Evolutionary conservation across 2,329 filamentous ascomycete genomes (phyloP).

Genomic region (Penicillium crustosum): DNA sequence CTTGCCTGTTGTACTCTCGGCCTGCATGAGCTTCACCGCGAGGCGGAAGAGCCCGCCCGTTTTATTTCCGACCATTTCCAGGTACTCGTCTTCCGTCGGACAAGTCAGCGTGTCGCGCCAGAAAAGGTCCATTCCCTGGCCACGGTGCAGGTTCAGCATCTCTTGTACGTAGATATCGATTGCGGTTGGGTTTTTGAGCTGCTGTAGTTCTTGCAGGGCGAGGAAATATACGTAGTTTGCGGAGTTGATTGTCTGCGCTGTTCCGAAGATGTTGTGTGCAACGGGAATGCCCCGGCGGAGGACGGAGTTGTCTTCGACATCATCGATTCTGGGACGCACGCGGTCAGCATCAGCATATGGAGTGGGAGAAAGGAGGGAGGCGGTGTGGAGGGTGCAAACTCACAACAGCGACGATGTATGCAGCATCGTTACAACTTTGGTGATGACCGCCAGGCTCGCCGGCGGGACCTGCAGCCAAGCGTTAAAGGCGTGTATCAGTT

Average conservation of each 20-base stretch:
- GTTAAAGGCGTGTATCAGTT: constrained; percentile 48
- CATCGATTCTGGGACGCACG: constrained; percentile 43
- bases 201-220: constrained; percentile 44
- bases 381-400: constrained; percentile 12
- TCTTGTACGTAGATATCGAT: constrained; percentile 49
- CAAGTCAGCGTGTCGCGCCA: constrained; percentile 49
- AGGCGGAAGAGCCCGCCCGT: constrained; percentile 51
- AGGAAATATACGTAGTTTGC: constrained; percentile 53
- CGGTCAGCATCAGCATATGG: neutral
- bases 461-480: constrained; percentile 46
- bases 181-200: constrained; percentile 41
- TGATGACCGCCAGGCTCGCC: constrained; percentile 44
- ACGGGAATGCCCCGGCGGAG: constrained; percentile 51
- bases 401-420: constrained; percentile 48
- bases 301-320: constrained; percentile 52
- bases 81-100: constrained; percentile 49
- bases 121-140: constrained; percentile 52
- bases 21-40: constrained; percentile 48
- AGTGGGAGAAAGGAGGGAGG: neutral
- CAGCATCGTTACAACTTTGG: constrained; percentile 46
- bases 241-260: constrained; percentile 53
- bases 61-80: constrained; percentile 52
- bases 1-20: constrained; percentile 39
- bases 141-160: constrained; percentile 48
- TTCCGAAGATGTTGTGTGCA: constrained; percentile 52